These are phyloP conservation scores for Penicillium sp. DNA, from an alignment of 2,329 filamentous ascomycete genomes.

Conservation along the genomic window DNA sequence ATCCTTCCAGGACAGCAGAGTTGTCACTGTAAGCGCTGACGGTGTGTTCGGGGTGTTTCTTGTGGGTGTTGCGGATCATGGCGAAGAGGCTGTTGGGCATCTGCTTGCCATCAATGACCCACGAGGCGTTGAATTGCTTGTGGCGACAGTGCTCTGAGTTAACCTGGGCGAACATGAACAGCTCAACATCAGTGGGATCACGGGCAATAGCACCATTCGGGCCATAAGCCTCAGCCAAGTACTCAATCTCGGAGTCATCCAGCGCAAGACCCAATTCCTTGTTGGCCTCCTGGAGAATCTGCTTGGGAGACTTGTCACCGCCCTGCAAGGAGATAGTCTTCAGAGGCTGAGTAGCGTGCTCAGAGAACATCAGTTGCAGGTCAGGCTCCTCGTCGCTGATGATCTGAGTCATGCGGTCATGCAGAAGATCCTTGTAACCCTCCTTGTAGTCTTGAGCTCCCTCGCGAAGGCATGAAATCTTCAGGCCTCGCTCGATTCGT, in stretches of 20 bases:
- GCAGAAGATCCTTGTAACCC: constrained; percentile 66
- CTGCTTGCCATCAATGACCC: constrained; percentile 84
- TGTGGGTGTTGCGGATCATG: constrained; percentile 96
- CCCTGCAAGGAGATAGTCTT: constrained; percentile 74
- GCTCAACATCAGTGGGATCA: constrained; percentile 82
- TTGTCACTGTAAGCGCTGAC: constrained; percentile 97
- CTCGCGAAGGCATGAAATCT: constrained; percentile 64
- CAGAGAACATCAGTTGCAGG: constrained; percentile 75
- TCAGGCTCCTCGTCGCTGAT: constrained; percentile 69
- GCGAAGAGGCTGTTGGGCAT: constrained; percentile 83
- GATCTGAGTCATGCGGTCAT: constrained; percentile 95
- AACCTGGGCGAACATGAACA: constrained; percentile 99
- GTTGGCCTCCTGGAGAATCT: constrained; percentile 80
- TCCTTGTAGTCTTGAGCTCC: constrained; percentile 58
- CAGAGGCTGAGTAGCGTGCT: constrained; percentile 64
- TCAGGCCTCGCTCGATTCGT: constrained; percentile 84
- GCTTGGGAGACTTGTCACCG: constrained; percentile 64
- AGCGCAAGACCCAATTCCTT: constrained; percentile 79
- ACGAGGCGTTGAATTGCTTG: constrained; percentile 96
- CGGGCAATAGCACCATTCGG: constrained; percentile 59
- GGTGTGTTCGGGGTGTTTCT: constrained; percentile 73
- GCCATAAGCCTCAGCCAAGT: constrained; percentile 82
- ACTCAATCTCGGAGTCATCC: constrained; percentile 86
- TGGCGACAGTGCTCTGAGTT: constrained; percentile 91
- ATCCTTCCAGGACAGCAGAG: constrained; percentile 83